phyloP scores from a whole-genome alignment of 208 protist genomes.

The Phytomonas sp. region DNA sequence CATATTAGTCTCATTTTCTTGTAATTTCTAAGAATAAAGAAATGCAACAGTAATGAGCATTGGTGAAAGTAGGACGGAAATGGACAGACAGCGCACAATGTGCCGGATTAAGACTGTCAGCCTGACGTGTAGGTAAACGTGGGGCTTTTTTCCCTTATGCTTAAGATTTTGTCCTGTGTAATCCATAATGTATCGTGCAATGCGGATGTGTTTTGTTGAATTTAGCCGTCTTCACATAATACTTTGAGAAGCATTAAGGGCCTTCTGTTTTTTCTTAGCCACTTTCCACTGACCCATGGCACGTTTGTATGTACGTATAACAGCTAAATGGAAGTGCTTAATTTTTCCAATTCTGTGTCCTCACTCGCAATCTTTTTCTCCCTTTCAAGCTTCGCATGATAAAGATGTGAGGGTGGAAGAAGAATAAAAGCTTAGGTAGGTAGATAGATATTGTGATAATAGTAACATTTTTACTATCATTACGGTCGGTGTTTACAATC shows the following conservation, averaged over 20 bases:
- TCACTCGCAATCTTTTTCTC: constrained; percentile 7
- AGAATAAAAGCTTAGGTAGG: not conserved
- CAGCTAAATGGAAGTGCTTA: no score
- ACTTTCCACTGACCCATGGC: no score
- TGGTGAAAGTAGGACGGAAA: no score
- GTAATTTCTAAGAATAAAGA: no score
- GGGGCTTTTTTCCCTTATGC: not conserved
- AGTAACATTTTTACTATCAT: constrained; percentile 1
- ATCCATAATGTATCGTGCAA: no score
- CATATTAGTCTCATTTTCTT: no score
- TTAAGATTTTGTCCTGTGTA: not conserved
- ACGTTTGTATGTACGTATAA: no score
- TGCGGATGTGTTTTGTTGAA: not conserved
- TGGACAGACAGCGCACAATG: no score
- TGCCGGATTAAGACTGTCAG: no score
- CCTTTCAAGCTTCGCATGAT: not conserved
- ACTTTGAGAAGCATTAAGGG: not conserved
- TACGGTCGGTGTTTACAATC: not conserved
- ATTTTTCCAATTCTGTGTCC: no score
- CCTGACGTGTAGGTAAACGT: not conserved
- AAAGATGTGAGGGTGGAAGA: not conserved
- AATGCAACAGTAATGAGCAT: no score
- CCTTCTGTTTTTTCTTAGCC: constrained; percentile 11
- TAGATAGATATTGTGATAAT: not conserved
- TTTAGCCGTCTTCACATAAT: not conserved